Evolutionary conservation across 2,329 filamentous ascomycete species (phyloP).

Genomic region (Colletotrichum spaethianum): DNA sequence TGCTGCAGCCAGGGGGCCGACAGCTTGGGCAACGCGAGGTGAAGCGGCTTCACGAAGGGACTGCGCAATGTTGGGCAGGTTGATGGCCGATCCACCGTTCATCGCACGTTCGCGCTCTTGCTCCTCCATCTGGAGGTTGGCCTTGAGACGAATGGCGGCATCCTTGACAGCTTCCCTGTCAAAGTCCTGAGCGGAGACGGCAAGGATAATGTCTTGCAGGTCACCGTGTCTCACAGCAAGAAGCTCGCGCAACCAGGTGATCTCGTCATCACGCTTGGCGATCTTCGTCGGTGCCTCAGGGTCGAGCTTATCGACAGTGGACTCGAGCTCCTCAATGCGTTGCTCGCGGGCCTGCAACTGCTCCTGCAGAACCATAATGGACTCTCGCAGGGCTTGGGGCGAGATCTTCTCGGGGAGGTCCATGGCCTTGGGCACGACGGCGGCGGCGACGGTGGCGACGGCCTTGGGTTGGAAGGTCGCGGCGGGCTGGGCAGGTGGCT

Average conservation of each 20-base stretch:
- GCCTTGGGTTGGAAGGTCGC: conserved; percentile 51
- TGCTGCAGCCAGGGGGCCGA: conserved; percentile 86
- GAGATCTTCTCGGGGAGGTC: conserved; percentile 88
- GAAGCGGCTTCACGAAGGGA: conserved; percentile 83
- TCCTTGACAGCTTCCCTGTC: conserved; percentile 87
- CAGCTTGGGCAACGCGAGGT: conserved; percentile 86
- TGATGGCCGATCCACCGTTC: conserved; percentile 76
- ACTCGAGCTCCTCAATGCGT: conserved; percentile 89
- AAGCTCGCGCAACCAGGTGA: conserved; percentile 93
- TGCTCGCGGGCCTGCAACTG: conserved; percentile 95
- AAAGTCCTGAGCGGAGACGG: conserved; percentile 81
- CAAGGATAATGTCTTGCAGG: conserved; percentile 89
- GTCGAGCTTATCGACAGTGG: conserved; percentile 77
- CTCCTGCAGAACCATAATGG: conserved; percentile 95
- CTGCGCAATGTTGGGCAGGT: conserved; percentile 82
- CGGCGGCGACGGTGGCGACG: conserved; percentile 49
- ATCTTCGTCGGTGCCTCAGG: conserved; percentile 86
- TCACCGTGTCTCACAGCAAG: conserved; percentile 92
- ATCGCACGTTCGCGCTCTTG: conserved; percentile 91
- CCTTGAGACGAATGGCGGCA: conserved; percentile 91
- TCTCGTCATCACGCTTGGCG: conserved; percentile 93
- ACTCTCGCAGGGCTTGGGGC: conserved; percentile 93
- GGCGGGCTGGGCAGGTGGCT: conserved; percentile 47
- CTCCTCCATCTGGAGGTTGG: conserved; percentile 98
- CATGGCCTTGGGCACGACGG: conserved; percentile 56